Evolutionary conservation across 176 grass and related monocot species (phyloP), one percentile per base, ranked within the genome.

Genomic region (Triticum dicoccoides): DNA sequence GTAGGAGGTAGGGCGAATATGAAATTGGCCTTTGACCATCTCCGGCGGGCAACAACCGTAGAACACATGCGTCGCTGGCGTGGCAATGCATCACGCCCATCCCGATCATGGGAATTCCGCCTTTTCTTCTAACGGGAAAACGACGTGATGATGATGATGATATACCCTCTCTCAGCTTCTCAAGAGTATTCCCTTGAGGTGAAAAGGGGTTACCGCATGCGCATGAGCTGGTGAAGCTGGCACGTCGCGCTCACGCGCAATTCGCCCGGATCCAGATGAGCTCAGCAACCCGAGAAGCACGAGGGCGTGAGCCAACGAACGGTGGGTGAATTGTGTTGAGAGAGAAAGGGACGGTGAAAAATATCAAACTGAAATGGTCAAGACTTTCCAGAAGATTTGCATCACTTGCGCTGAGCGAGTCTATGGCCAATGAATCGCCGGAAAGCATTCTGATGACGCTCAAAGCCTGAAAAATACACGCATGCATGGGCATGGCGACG

Each of bases 211-310:
- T 27, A 13, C 62, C 9, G 45, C 63, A 21, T 83, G 80, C 4
- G 45, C 63, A 30, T 73, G 81, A 61, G n/a, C 33, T 41, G 30
- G 49, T 20, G 59, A 12, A 9, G 38, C 58, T 68, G 21, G 64
- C 62, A 17, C 10, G 79, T 78, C 73, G 73, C 39, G 9, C 0
- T 45, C 54, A 14, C 6, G 11, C 38, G 21, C 5, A 20, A 24
- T 39, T 74, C 59, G 23, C 81, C 58, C 34, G 13, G 65, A 27
- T 87, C 27, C 69, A 63, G 66, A 47, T 42, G 56, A 73, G 9
- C 23, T 73, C 44, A 34, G 14, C 11, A 42, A n/a, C 74, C 65
- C 58, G 25, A 73, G 80, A 61, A 67, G 59, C 84, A 83, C 84
- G 66, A 66, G 80, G 80, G n/a, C 13, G 47, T 2, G 54, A 25